Base-by-base conservation (phyloP, 2,329 filamentous ascomycete species). In the Pseudonectria foliicola region DNA sequence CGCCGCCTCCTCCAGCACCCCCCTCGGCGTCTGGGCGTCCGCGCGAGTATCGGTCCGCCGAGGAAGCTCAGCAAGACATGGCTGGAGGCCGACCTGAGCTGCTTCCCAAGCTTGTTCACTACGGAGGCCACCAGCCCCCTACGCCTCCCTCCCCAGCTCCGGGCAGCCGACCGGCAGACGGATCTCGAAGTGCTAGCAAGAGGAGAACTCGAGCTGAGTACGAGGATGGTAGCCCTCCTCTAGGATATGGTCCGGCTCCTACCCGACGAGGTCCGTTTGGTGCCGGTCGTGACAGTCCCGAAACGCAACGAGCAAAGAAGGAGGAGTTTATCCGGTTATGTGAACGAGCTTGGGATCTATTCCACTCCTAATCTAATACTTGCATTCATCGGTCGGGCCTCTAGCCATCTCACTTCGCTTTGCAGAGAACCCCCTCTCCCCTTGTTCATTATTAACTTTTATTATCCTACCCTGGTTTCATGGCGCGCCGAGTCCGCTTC, bases 311-410 rank as follows among this genome's bases (percentile, higher is more conserved):
- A 50, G 81, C 76, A 54, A 96, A 96, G 77, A 88, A 88, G 57
- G 88, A 95, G 28, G 87, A 95, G 59, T 98, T 98, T 55, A 68
- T 98, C 45, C 70, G 75, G 37, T 67, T 96, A 32, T 95, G 90
- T 58, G 80, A 86, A 48, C 73, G 86, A 53, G 92, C 92, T 7
- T 98, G 92, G 92, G 92, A 98, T 65, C 64, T 98, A 18, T 95
- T 96, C 63, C 92, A 96, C 67, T 95, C 88, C 43, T 95, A 66
- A 76, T 35, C 13, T 26, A 28, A 29, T 14, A 37, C 33, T 29
- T 41, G 8, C 18, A 21, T 8, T 21, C 8, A 21, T 21, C 18
- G 18, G 18, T 21, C 8, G 18, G 18, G 18, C 18, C 18, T 21
- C 5, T 8, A 21, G 18, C 18, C 23, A 34, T 39, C 29, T 33